Percentiles rank a stretch among this genome's conserved stretches.
Evolutionary conservation across 2,329 filamentous ascomycete genomes (phyloP).

Genomic region (Paecilomyces variotii): DNA sequence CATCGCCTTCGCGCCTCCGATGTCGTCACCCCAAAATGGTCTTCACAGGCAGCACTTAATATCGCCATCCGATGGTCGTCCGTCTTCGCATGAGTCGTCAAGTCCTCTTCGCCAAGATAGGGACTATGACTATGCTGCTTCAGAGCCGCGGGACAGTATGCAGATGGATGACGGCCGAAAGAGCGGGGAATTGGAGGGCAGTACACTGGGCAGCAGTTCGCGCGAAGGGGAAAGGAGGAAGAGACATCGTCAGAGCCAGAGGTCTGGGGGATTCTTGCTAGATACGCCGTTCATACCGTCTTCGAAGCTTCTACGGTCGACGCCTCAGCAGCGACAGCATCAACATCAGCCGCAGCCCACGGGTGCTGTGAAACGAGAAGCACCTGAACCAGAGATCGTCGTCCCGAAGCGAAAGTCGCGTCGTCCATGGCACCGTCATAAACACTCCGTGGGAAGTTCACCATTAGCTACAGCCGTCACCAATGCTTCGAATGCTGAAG

Average conservation of each 20-base stretch:
- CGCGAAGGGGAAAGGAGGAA: constrained; percentile 22
- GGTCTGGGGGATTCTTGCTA: constrained; percentile 39
- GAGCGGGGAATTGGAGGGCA: constrained; percentile 26
- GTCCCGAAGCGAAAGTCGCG: constrained; percentile 29
- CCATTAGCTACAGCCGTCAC: constrained; percentile 19
- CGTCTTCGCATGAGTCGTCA: not conserved
- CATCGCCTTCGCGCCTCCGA: not conserved
- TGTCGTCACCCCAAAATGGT: not conserved
- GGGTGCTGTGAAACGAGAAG: constrained; percentile 33
- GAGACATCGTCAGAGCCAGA: constrained; percentile 18
- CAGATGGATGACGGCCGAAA: constrained; percentile 21
- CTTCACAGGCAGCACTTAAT: not conserved
- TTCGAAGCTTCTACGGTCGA: constrained; percentile 17
- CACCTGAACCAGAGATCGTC: constrained; percentile 24
- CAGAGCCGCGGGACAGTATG: constrained; percentile 9
- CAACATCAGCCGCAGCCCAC: not conserved
- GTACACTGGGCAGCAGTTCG: constrained; percentile 28
- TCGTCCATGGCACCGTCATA: constrained; percentile 26
- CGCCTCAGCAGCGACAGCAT: constrained; percentile 15
- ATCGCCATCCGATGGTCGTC: not conserved
- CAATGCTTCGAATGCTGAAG: constrained; percentile 11
- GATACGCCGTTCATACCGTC: constrained; percentile 30
- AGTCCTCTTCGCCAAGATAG: constrained; percentile 2
- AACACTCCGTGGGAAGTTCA: constrained; percentile 23
- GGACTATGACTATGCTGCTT: constrained; percentile 9